Evolutionary conservation across 1,139 yeast species (phyloP), one percentile per base, ranked within the genome.

Genomic region (Blastobotrys buckinghamii): DNA sequence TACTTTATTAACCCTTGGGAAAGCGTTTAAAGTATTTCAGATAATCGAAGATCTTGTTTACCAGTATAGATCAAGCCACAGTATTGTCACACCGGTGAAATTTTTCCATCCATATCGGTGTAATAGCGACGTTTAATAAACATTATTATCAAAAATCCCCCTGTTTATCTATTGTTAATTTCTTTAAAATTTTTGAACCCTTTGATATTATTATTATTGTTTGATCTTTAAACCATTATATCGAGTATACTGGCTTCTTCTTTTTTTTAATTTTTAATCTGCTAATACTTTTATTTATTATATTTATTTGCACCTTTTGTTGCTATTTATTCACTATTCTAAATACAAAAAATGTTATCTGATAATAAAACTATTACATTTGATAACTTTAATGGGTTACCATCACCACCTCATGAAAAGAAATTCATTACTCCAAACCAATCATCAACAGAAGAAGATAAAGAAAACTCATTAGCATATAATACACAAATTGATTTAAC

Each of bases 261-360:
- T n/a, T n/a, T n/a, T n/a, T n/a, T n/a, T n/a, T n/a, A n/a, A n/a
- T n/a, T n/a, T n/a, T n/a, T n/a, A n/a, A n/a, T n/a, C n/a, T n/a
- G n/a, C n/a, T n/a, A n/a, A n/a, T n/a, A n/a, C n/a, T n/a, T 29
- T 29, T 29, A 13, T 29, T 29, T 29, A 29, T 29, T 29, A 6
- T 29, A 6, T 29, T 29, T 12, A 6, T 29, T 29, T 12, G 4
- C 4, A 22, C 24, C 7, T 7, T 34, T 15, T 17, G 3, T 19
- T 17, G 22, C 46, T 40, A 35, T 10, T 12, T 35, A 22, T 22
- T 22, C 24, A 7, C 24, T 22, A 22, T 5, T 22, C 24, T 22
- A 22, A 5, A n/a, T 43, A 27, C 46, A 34, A 43, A 43, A 33
- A 16, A 43, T 35, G 45, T 30, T 42, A 16, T 17, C 46, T 16